These are phyloP conservation scores for Rubia peregrina DNA, from an alignment of 305 asterid genomes.

Conservation along the genomic window DNA sequence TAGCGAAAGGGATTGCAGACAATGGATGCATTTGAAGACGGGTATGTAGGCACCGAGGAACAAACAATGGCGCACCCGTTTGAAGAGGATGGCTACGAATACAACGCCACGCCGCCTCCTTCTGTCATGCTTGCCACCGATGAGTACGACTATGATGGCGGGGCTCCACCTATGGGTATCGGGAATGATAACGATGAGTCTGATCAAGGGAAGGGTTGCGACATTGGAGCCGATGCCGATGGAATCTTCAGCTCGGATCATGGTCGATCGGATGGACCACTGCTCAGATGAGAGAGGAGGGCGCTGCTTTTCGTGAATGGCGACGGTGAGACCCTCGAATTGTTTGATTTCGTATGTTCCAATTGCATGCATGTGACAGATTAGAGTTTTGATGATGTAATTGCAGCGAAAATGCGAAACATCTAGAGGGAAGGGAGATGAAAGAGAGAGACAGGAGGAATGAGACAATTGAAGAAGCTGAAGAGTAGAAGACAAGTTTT, in stretches of 20 bases:
- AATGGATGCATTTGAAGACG: slow-evolving; percentile 57
- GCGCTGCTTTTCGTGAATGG: slow-evolving; percentile 87
- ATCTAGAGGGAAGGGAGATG: slow-evolving; percentile 85
- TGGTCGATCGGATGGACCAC: slow-evolving; percentile 42
- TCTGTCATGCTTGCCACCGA: slow-evolving; percentile 20
- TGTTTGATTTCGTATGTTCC: background rate
- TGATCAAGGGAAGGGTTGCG: slow-evolving; percentile 34
- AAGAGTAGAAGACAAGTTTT: slow-evolving; percentile 61
- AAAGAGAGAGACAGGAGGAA: slow-evolving; percentile 71
- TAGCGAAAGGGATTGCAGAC: too few relatives aligned
- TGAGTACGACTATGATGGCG: slow-evolving; percentile 24
- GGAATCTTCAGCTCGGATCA: slow-evolving; percentile 44
- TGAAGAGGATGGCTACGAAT: slow-evolving; percentile 18
- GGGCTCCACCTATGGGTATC: slow-evolving; percentile 27
- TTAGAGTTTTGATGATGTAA: slow-evolving; percentile 1
- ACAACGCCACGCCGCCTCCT: slow-evolving; percentile 19
- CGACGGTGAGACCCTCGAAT: slow-evolving; percentile 51
- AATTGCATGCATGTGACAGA: background rate
- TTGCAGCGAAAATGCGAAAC: slow-evolving; percentile 62
- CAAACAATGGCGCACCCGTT: slow-evolving; percentile 25
- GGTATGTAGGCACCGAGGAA: slow-evolving; percentile 23
- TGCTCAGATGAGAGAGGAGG: slow-evolving; percentile 90
- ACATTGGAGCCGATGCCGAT: slow-evolving; percentile 39
- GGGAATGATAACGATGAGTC: slow-evolving; percentile 22
- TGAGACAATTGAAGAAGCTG: slow-evolving; percentile 74